A percentile compares a stretch with the other conserved stretches of the same genome.
phyloP scores from a whole-genome alignment of 108 stramenopile genomes.

The Cyclotella choctawhatcheeana region DNA sequence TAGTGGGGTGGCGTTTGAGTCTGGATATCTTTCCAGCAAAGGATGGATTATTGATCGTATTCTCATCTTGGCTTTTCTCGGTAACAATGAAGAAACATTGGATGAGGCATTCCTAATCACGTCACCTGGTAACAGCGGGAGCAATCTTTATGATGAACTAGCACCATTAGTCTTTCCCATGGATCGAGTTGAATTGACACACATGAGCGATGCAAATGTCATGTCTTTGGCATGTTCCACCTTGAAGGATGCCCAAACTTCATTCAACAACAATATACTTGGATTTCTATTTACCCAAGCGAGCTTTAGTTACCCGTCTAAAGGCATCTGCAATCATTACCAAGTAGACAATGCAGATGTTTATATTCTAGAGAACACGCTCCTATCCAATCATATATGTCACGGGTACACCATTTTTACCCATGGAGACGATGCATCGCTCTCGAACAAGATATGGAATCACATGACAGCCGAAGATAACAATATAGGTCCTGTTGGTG shows the following conservation, averaged over 20 bases:
- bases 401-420: constrained; percentile 73
- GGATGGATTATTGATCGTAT: constrained; percentile 78
- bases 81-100: constrained; percentile 10
- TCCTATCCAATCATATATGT: constrained; percentile 52
- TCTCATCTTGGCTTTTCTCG: constrained; percentile 38
- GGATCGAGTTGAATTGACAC: constrained; percentile 65
- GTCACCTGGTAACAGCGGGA: constrained; percentile 78
- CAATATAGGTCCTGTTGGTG: constrained; percentile 66
- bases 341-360: constrained; percentile 22
- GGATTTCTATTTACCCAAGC: constrained; percentile 3
- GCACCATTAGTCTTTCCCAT: constrained; percentile 83
- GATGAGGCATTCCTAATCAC: constrained; percentile 68
- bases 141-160: constrained; percentile 55
- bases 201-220: constrained; percentile 31
- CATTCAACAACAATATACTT: constrained; percentile 41
- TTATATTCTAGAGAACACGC: constrained; percentile 34
- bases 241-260: constrained; percentile 54
- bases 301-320: constrained; percentile 33
- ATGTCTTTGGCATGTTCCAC: constrained; percentile 66
- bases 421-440: constrained; percentile 11
- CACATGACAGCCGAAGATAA: constrained; percentile 63
- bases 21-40: constrained; percentile 72
- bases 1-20: constrained; percentile 45
- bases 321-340: constrained; percentile 46
- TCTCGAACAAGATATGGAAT: constrained; percentile 58